Evolutionary conservation across 768 basidiomycete species (phyloP), one percentile per base, ranked within the genome.

Genomic region (Panaeolus papilionaceus): DNA sequence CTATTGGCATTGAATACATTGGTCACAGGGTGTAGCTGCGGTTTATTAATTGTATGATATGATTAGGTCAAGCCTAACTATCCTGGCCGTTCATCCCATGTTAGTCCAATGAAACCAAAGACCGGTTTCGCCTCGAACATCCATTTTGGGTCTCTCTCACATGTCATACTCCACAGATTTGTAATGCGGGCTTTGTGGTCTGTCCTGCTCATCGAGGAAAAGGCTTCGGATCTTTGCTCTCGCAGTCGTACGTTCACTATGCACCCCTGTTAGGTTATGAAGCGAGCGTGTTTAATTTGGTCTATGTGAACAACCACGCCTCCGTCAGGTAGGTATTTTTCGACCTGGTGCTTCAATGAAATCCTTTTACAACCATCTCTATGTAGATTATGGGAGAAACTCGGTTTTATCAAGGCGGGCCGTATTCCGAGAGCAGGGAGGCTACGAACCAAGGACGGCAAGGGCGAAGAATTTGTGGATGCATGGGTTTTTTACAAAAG

Each of bases 121-220:
- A 18, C 38, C n/a, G 38, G 44, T 66, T 49, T 51, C 42, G 44
- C 26, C 44, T 45, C 49, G 37, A 62, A 64, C 65, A 69, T 28
- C 39, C 40, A 16, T 61, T 64, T 66, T 63, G 64, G 44, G 62
- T 66, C 38, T 54, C 49, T 65, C 40, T 18, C 64, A 47, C 45
- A 38, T 64, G 45, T 44, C 54, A 61, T 20, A 44, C 67, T 38
- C 42, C 62, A 39, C 71, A 94, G 91, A 92, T 92, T 68, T 95
- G 94, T 79, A 98, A 97, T 72, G 95, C 87, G 4, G 96, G 96
- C 2, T 98, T 98, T 78, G 82, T 97, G 40, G 89, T 96, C 7
- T 87, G 91, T 23, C 82, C 86, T 5, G 72, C 73, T 0, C 87
- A 89, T 38, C 85, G 94, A 28, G 88, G 88, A 2, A 79, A 81